Evolutionary conservation across 495 filamentous ascomycete species (phyloP).

Genomic region (Letharia columbiana): DNA sequence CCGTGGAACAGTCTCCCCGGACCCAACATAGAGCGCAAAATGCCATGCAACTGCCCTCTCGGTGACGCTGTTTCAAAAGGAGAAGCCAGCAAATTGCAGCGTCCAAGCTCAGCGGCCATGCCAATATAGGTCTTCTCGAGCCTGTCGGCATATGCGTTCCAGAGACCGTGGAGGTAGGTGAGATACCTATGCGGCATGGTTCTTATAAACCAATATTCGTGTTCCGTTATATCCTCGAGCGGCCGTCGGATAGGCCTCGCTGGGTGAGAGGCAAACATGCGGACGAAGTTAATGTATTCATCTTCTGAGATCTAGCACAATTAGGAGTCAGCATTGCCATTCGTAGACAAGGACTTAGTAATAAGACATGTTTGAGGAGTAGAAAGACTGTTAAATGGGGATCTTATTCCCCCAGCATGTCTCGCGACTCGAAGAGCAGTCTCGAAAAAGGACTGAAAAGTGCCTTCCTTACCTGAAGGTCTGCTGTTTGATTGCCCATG

Average conservation of each 20-base stretch:
- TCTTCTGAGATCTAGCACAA: neutral
- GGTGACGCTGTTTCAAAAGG: neutral
- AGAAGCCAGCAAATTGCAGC: slow-evolving; percentile 3
- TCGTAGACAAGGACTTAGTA: no score
- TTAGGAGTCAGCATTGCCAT: no score
- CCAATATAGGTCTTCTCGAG: slow-evolving; percentile 4
- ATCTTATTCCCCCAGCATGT: no score
- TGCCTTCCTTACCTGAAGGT: neutral
- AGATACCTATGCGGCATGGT: neutral
- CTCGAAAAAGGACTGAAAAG: no score
- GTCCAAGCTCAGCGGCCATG: slow-evolving; percentile 4
- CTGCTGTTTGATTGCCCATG: slow-evolving; percentile 7
- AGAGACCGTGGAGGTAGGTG: neutral
- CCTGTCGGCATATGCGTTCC: slow-evolving; percentile 7
- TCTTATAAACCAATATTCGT: neutral
- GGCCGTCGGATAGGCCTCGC: slow-evolving; percentile 3
- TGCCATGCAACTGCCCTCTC: neutral
- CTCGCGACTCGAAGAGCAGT: no score
- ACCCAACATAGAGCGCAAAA: slow-evolving; percentile 9
- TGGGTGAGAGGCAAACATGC: slow-evolving; percentile 7
- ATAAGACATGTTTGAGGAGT: no score
- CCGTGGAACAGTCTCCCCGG: neutral
- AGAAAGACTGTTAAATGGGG: no score
- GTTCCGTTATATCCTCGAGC: neutral
- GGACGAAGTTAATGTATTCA: slow-evolving; percentile 4